Evolutionary conservation across 1,139 yeast genomes (phyloP), one percentile per base, ranked within the genome.

Genomic region (Hyphopichia burtonii): DNA sequence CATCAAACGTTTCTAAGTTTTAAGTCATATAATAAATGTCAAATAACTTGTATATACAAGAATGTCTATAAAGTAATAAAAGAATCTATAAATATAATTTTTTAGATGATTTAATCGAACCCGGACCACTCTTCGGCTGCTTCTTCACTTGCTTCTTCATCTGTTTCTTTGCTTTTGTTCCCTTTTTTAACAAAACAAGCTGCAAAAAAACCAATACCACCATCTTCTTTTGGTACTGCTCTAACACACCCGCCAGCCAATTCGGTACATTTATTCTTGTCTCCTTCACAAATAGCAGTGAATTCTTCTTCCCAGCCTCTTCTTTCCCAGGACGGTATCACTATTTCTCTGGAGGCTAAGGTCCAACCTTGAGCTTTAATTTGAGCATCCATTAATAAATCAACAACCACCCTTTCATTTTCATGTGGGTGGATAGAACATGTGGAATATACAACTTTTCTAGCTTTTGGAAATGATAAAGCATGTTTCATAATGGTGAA

Each of bases 141-240:
- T 10, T 11, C 6, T 12, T 10, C 12, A 27, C 15, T n/a, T n/a
- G n/a, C n/a, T n/a, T n/a, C n/a, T 15, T 30, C 32, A 16, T 30
- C 31, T 27, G 11, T 27, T n/a, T n/a, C 10, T 25, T 25, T 25
- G 28, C 28, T 25, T 25, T 25, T 25, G 28, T 20, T 20, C 8
- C 23, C 23, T 20, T 8, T 15, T n/a, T 33, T 33, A 8, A 82
- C 78, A 58, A 86, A 86, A 43, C 88, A 82, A 1, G 87, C 98
- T 1, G 97, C 98, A 65, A 93, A 93, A 59, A 93, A 93, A 0
- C 99, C 99, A 53, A 93, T 93, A 11, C 99, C 99, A 31, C 98
- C 97, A 59, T 93, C 98, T 42, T 78, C 84, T 50, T 81, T 84
- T 0, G 98, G 96, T 37, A 82, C 64, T 0, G 93, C 86, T 49